phyloP scores from a whole-genome alignment of 139 green algal genomes.

The Edaphochlamys debaryana region DNA sequence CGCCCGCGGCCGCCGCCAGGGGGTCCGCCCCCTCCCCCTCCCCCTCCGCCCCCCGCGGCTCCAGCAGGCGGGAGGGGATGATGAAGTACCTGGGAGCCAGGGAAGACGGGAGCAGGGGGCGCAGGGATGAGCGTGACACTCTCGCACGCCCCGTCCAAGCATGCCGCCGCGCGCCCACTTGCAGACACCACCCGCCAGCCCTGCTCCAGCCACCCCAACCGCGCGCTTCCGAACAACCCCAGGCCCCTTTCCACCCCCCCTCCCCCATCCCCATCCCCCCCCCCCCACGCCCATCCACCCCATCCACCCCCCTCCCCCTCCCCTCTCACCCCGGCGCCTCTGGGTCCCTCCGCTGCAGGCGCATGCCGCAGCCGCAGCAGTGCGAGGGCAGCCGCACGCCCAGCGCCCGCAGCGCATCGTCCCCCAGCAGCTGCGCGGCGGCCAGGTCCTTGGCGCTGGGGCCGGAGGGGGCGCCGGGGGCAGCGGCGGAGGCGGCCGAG shows the following conservation, averaged over 20 bases:
- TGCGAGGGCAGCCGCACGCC: slow-evolving; percentile 61
- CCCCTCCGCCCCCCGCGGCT: slow-evolving; percentile 37
- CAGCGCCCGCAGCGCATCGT: slow-evolving; percentile 8
- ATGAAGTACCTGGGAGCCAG: slow-evolving; percentile 71
- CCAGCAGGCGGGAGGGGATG: slow-evolving; percentile 64
- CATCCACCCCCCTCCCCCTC: no score
- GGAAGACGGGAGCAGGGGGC: not conserved
- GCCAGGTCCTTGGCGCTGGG: slow-evolving; percentile 5
- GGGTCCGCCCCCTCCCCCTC: not conserved
- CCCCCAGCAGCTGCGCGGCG: slow-evolving; percentile 1
- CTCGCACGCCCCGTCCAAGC: no score
- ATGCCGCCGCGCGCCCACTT: no score
- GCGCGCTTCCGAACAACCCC: no score
- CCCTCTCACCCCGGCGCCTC: slow-evolving; percentile 73
- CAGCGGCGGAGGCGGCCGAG: not conserved
- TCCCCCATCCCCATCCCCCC: no score
- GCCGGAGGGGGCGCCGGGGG: not conserved
- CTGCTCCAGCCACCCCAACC: no score
- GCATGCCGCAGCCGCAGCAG: slow-evolving; percentile 85
- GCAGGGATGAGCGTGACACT: no score
- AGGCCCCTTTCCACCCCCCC: no score
- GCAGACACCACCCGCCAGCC: no score
- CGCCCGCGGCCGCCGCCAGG: not conserved
- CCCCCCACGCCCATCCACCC: no score
- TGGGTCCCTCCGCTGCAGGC: slow-evolving; percentile 73